Base-by-base conservation (phyloP, 2,329 filamentous ascomycete species). In the Colletotrichum echinochloae region DNA sequence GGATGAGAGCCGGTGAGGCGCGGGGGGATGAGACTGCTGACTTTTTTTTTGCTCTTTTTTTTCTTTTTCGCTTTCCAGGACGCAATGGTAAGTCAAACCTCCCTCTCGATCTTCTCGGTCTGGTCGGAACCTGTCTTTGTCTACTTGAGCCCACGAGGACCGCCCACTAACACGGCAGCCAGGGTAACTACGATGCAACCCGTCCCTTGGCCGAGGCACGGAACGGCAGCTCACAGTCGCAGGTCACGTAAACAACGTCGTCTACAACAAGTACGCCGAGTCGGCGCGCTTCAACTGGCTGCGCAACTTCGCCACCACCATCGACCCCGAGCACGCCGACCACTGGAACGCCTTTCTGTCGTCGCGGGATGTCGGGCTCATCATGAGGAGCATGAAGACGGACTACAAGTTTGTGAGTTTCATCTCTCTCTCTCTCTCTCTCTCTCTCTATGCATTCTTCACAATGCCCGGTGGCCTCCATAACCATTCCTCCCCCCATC, bases 391-490 rank as follows among this genome's bases (percentile, higher is more conserved):
- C 74, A 94, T 97, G 74, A 92, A 88, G 75, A 91, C 92, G 0
- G 91, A 97, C 74, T 97, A 92, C 81, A 97, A 97, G 82, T 94
- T 97, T 82, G 94, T 96, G 78, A 73, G 91, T 85, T 91, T 85
- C n/a, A 4, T 44, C 30, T 26, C 28, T 44, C 41, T 44, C 41
- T 44, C 39, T 44, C 39, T 44, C 41, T 44, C 41, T 44, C 41
- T 44, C 39, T 41, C 39, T 41, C 39, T 41, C 49, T 54, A 7
- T 11, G 4, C 1, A 7, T 28, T 9, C 20, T 18, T 6, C 11
- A 33, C 16, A 48, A 26, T 9, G n/a, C 18, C 16, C 20, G 12
- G 9, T 35, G 16, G 35, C 33, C 30, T 41, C 9, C 37, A 18
- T 16, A 12, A 16, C 37, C 14, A 33, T 39, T 14, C 14, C 37